These are phyloP conservation scores for Clitopilus hobsonii DNA, from an alignment of 768 basidiomycete species.

Conservation along the genomic window DNA sequence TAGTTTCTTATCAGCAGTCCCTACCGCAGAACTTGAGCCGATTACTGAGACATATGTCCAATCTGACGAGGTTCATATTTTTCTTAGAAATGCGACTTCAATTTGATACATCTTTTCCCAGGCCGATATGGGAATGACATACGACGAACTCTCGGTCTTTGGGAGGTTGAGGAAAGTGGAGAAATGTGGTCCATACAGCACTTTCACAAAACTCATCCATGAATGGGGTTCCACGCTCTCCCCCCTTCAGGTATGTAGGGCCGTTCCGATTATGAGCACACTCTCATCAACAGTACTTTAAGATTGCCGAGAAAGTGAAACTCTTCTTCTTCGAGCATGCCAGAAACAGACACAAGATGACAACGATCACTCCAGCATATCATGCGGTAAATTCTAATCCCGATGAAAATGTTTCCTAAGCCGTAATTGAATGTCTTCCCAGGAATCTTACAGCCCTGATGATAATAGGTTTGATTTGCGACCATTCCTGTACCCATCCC, in stretches of 20 bases:
- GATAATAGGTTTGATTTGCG: slow-evolving; percentile 96
- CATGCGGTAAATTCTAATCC: slow-evolving; percentile 65
- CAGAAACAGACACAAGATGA: slow-evolving; percentile 98
- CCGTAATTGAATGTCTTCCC: no score
- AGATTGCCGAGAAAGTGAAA: slow-evolving; percentile 98
- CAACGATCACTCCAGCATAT: slow-evolving; percentile 88
- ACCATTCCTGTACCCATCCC: slow-evolving; percentile 92
- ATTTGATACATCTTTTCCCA: slow-evolving; percentile 21
- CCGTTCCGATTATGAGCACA: not conserved
- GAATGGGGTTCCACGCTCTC: slow-evolving; percentile 90
- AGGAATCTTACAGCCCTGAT: slow-evolving; percentile 97
- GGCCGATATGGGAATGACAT: slow-evolving; percentile 99
- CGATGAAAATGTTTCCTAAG: no score
- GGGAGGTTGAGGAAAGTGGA: slow-evolving; percentile 93
- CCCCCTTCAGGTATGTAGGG: slow-evolving; percentile 62
- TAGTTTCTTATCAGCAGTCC: slow-evolving; percentile 88
- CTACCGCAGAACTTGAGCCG: slow-evolving; percentile 95
- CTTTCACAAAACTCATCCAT: slow-evolving; percentile 91
- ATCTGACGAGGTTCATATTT: slow-evolving; percentile 74
- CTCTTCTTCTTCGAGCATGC: slow-evolving; percentile 96
- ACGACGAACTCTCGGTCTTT: slow-evolving; percentile 91
- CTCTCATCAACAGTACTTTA: not conserved
- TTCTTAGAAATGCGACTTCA: not conserved
- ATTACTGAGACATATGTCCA: slow-evolving; percentile 93
- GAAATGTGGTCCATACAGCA: slow-evolving; percentile 97